Base-by-base conservation (phyloP, 441 rosid genomes). In the Mallotus repandus region DNA sequence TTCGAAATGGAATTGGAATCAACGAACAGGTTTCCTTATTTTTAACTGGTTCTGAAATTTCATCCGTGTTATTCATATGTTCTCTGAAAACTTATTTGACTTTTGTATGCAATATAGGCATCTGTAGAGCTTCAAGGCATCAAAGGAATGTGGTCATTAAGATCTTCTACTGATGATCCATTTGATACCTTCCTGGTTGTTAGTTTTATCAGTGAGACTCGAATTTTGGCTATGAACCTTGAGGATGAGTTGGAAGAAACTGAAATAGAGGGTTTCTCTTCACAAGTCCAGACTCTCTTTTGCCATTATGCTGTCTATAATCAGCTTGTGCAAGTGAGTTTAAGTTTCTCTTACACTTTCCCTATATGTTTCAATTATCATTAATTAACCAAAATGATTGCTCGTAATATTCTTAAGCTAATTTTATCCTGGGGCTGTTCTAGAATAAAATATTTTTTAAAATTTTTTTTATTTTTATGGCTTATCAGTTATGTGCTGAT, bases 111-210 rank as follows among this genome's bases (percentile, higher is more conserved):
- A 62, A 71, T 70, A 62, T 75, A 96, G 99, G 99, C 99, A 12
- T 96, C 98, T 9, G 99, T 96, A 63, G 99, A 96, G 83, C 97
- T 96, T 86, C 98, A 92, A 87, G 98, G 99, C 74, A 96, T 96
- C 83, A 93, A 93, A 82, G 99, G 99, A 78, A 93, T 93, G 98
- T 93, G 98, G 99, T 93, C 98, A 32, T 74, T 96, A 74, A 91
- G 97, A 87, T 90, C 94, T 67, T 90, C 96, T 38, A 86, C 90
- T 48, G 96, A 93, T 77, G 99, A 96, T 83, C 91, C 97, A 67
- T 96, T 80, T 77, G 99, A 91, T 80, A 96, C 98, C 72, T 96
- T 96, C 85, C 80, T 96, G 69, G 97, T 96, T 60, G 99, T 96
- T 76, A 96, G 98, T 84, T 96, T 96, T 79, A 92, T 93, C 74